These are phyloP conservation scores for Hyphopichia pseudoburtonii DNA, from an alignment of 1,139 yeast genomes.

Conservation along the genomic window DNA sequence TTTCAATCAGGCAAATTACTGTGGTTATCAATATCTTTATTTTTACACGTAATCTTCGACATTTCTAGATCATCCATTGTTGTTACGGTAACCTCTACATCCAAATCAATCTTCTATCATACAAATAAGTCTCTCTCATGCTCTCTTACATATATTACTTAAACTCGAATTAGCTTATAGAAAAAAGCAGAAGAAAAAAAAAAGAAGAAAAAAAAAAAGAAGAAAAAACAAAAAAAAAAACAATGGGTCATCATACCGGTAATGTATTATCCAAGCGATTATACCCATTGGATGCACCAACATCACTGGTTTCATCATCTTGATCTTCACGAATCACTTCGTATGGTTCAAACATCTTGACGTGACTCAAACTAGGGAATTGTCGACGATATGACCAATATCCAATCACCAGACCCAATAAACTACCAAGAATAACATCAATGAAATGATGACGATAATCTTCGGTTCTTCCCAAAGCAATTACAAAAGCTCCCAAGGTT, in stretches of 20 bases:
- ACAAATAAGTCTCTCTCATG: no score
- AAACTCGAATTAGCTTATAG: neutral
- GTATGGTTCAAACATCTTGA: constrained; percentile 25
- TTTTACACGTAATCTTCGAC: no score
- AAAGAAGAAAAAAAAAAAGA: neutral
- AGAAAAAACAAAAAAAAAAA: neutral
- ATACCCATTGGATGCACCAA: no score
- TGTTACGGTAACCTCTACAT: no score
- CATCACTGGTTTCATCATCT: constrained; percentile 7
- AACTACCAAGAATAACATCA: constrained; percentile 63
- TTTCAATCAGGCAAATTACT: no score
- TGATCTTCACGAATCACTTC: constrained; percentile 16
- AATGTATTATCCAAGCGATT: neutral
- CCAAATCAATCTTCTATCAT: no score
- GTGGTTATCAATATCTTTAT: no score
- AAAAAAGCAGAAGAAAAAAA: neutral
- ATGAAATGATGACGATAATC: constrained; percentile 80
- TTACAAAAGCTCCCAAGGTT: constrained; percentile 56
- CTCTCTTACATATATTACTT: no score
- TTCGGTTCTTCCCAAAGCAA: constrained; percentile 71
- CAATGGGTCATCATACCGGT: neutral
- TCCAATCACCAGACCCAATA: constrained; percentile 46
- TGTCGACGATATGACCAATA: constrained; percentile 40
- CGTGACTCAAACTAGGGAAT: constrained; percentile 27
- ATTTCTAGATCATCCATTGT: no score